A percentile compares a stretch with the other conserved stretches of the same genome.
Evolutionary conservation across 169 alveolate genomes (phyloP).

Genomic region (Blepharisma undulans): DNA sequence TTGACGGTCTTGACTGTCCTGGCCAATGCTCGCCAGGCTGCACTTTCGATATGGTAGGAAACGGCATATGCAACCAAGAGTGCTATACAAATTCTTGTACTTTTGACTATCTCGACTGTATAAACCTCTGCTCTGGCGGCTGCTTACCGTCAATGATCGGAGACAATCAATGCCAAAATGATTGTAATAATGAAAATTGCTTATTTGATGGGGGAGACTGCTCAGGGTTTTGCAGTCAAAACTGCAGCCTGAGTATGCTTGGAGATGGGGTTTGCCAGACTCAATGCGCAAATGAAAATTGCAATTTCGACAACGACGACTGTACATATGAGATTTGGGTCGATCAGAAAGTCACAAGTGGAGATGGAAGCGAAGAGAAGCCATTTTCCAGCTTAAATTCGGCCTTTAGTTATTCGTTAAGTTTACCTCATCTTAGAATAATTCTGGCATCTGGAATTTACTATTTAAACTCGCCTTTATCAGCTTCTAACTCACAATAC

Average conservation of each 20-base stretch:
- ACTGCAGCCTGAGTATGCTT: constrained; percentile 1
- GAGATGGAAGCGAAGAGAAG: not conserved
- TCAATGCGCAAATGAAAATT: not conserved
- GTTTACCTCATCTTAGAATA: not conserved
- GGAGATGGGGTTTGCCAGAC: constrained; percentile 41
- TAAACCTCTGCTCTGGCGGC: not conserved
- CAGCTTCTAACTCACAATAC: not conserved
- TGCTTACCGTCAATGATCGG: not conserved
- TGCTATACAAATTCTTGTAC: not conserved
- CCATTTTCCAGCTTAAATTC: not conserved
- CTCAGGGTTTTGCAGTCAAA: not conserved
- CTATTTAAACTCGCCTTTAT: not conserved
- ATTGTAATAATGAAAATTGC: not conserved
- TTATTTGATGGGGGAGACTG: not conserved
- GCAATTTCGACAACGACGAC: constrained; percentile 33
- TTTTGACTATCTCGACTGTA: not conserved
- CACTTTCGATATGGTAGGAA: not conserved
- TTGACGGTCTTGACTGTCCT: not conserved
- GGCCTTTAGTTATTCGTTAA: not conserved
- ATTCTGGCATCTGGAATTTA: not conserved
- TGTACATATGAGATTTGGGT: not conserved
- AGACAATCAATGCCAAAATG: not conserved
- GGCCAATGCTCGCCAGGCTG: not conserved
- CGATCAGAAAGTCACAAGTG: not conserved
- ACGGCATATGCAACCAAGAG: not conserved